A percentile compares a stretch with the other conserved stretches of the same genome.
Evolutionary conservation across 2,329 filamentous ascomycete species (phyloP).

Genomic region (Xylaria sp.): DNA sequence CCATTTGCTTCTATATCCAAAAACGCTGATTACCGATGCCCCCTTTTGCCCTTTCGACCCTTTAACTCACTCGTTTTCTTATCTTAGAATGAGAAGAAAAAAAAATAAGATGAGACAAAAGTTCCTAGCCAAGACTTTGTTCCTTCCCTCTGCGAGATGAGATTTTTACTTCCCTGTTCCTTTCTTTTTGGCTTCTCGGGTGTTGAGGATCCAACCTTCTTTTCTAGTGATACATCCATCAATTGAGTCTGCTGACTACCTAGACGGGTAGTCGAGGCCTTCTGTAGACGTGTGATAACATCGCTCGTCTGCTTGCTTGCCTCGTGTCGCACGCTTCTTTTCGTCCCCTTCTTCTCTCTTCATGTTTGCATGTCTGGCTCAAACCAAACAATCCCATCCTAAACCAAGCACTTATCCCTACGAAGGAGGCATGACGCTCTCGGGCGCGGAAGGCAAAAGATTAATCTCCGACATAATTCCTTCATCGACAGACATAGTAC

Average conservation of each 20-base stretch:
- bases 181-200: no score
- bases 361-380: no score
- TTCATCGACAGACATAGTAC: slow-evolving; percentile 61
- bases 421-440: slow-evolving; percentile 23
- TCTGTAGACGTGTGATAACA: not conserved
- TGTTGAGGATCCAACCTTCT: no score
- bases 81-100: not conserved
- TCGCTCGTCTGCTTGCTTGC: no score
- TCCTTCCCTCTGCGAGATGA: not conserved
- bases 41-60: no score
- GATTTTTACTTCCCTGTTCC: no score
- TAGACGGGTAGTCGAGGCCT: not conserved
- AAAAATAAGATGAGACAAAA: not conserved
- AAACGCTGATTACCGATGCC: not conserved
- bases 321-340: no score
- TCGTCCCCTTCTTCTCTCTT: no score
- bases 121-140: not conserved
- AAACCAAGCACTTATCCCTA: no score
- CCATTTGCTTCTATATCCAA: no score
- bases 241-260: not conserved
- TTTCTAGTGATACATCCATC: slow-evolving; percentile 4
- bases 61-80: not conserved
- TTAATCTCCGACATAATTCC: slow-evolving; percentile 65
- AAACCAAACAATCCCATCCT: no score
- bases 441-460: slow-evolving; percentile 38